Percentiles rank a stretch among this genome's conserved stretches.
These are phyloP conservation scores for Thermothielavioides terrestris DNA, from an alignment of 495 filamentous ascomycete species.

Conservation along the genomic window DNA sequence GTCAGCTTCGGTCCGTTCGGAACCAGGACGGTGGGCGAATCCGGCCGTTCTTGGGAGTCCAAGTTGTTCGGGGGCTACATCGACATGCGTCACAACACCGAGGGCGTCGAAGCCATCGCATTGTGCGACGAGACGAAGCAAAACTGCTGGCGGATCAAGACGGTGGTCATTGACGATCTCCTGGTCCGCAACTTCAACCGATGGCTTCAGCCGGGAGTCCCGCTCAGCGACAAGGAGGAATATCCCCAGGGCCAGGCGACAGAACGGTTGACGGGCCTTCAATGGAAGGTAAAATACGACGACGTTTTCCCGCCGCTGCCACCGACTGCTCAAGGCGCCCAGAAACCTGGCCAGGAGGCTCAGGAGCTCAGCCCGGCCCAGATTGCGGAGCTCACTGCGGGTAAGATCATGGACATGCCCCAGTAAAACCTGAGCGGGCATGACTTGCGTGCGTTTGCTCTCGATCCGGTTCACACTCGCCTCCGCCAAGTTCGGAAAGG, in stretches of 20 bases:
- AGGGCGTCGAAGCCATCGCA: background rate
- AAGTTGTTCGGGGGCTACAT: background rate
- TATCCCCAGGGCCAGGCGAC: background rate
- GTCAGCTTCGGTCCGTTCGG: background rate
- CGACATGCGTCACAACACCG: background rate
- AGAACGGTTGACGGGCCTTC: background rate
- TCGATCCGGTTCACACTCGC: too few species aligned
- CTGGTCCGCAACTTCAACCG: background rate
- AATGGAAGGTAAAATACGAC: background rate
- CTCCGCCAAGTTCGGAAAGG: too few species aligned
- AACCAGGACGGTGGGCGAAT: background rate
- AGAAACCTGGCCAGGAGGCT: too few species aligned
- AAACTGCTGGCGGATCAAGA: background rate
- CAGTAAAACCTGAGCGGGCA: background rate
- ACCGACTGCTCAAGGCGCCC: background rate
- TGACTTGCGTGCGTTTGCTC: too few species aligned
- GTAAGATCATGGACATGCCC: background rate
- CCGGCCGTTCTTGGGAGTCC: constrained; percentile 4
- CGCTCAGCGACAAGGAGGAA: background rate
- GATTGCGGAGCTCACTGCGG: background rate
- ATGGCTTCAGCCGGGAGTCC: background rate
- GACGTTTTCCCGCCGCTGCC: background rate
- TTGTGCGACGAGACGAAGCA: background rate
- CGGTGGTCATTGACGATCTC: background rate
- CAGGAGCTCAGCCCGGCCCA: too few species aligned